Evolutionary conservation across 495 filamentous ascomycete genomes (phyloP), one percentile per base, ranked within the genome.

Genomic region (Daldinia childiae): DNA sequence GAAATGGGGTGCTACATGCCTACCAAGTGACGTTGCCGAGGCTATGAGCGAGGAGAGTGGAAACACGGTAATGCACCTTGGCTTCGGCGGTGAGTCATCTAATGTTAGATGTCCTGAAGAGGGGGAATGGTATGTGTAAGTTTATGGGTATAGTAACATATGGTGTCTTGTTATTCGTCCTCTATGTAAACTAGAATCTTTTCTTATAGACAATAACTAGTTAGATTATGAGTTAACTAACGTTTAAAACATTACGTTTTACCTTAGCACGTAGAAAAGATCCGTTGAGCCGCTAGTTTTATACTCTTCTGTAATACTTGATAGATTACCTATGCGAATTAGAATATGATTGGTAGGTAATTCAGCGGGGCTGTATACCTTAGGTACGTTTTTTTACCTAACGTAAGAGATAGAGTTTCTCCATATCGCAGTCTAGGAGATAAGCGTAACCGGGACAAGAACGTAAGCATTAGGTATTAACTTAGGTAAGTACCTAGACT

Each of bases 111-210:
- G 17, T 6, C 62, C 57, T 14, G 30, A 48, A n/a, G 39, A 51
- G 34, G 66, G 60, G 27, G 58, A 43, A 45, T 66, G 38, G 48
- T 66, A 62, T 29, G 24, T 66, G 38, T 65, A 61, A n/a, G 60
- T 11, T 36, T 38, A 29, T 27, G 8, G 11, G 24, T 29, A n/a
- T 52, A 5, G 12, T 0, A 29, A n/a, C 12, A 27, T 29, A 52
- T 52, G 24, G 50, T 17, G 45, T 43, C 15, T 15, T 43, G 2
- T 43, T n/a, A 6, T 14, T 39, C 38, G 14, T 14, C n/a, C 38
- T 39, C 3, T 39, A 39, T 14, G 6, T 3, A 39, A n/a, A 24
- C 4, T 12, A 34, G 43, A 11, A 52, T 51, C 21, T 0, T 51
- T 8, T 51, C 21, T n/a, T 19, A 48, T 48, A 50, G n/a, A 50